Base-by-base conservation (phyloP, 495 filamentous ascomycete species). In the Penicillium herquei region DNA sequence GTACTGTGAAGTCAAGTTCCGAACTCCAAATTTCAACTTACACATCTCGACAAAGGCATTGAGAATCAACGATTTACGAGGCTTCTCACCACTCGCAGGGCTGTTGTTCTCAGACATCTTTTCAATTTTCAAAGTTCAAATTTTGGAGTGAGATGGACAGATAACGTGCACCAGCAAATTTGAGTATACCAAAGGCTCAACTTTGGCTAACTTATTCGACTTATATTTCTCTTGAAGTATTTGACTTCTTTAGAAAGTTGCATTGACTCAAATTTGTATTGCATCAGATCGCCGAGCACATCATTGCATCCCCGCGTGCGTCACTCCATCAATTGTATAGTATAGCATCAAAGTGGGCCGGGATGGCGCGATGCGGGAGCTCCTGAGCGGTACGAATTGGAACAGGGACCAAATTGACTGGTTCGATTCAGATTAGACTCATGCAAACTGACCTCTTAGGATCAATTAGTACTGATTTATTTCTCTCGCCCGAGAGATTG, bases 31-130 rank as follows among this genome's bases (percentile, higher is more conserved):
- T 40, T 46, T 54, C 10, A 8, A 57, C 73, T 2, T 69, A 77
- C 76, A 77, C 71, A 75, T 81, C 59, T 82, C 78, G 43, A 83
- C 81, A 53, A 85, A 85, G 18, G 82, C 81, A 73, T 84, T 85
- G 50, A 85, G 73, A 21, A 84, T 79, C 14, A 84, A 60, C 31
- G 75, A 75, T 62, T 84, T 84, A 35, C 61, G 65, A 8, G 69
- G 65, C 17, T 56, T 51, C 7, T 47, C 40, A 7, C 45, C 56
- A 17, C 49, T 40, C 13, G 46, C 12, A 10, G n/a, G 17, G 39
- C 51, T 26, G 6, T 56, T 34, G 11, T 26, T 43, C 3, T 17
- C 40, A 2, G 55, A 16, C 46, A 54, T 59, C 7, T 21, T 26
- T 46, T 3, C 0, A 21, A 43, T 13, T 37, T 37, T 37, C 9